Evolutionary conservation across 345 rosid species (phyloP).

Genomic region (Euphorbia pulcherrima): DNA sequence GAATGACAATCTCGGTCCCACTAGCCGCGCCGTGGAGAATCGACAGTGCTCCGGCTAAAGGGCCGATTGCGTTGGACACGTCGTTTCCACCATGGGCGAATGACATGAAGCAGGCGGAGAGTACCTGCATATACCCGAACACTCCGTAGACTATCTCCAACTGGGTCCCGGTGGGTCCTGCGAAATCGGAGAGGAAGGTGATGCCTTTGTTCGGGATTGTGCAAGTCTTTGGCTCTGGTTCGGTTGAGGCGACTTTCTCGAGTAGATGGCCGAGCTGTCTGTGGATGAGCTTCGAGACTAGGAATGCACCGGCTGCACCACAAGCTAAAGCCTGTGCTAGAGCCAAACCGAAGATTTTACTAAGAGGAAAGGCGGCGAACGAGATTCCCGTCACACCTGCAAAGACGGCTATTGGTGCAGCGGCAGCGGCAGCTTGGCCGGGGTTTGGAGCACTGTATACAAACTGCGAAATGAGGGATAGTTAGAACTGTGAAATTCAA

Average conservation of each 20-base stretch:
- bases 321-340: constrained; percentile 65
- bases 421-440: constrained; percentile 85
- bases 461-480: constrained; percentile 45
- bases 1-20: constrained; percentile 65
- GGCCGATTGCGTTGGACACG: constrained; percentile 95
- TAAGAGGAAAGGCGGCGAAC: constrained; percentile 81
- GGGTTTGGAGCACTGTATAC: constrained; percentile 97
- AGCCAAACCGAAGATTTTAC: constrained; percentile 55
- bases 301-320: constrained; percentile 78
- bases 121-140: constrained; percentile 90
- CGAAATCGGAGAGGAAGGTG: constrained; percentile 79
- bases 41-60: constrained; percentile 80
- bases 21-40: constrained; percentile 71
- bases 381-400: constrained; percentile 77
- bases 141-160: constrained; percentile 84
- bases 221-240: constrained; percentile 34
- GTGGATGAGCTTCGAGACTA: constrained; percentile 56
- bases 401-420: constrained; percentile 79
- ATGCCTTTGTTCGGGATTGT: constrained; percentile 39
- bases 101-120: constrained; percentile 98
- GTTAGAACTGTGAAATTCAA: constrained; percentile 5
- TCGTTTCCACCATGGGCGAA: constrained; percentile 96
- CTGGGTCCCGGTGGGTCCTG: constrained; percentile 91
- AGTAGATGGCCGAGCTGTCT: constrained; percentile 91
- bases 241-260: constrained; percentile 36